phyloP scores from a whole-genome alignment of 129 eudicot species.

The Heracleum sosnowskyi region DNA sequence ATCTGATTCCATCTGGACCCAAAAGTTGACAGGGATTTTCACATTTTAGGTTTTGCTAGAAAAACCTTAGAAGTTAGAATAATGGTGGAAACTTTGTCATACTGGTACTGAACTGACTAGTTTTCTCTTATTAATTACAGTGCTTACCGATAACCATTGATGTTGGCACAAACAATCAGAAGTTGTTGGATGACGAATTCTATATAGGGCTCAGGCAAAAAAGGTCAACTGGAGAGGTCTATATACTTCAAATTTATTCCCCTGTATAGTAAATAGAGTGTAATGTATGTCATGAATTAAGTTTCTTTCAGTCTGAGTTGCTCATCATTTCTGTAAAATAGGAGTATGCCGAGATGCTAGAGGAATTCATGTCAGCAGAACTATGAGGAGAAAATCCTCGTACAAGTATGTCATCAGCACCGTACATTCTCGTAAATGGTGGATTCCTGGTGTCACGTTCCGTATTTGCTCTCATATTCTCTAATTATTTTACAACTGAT shows the following conservation, averaged over 20 bases:
- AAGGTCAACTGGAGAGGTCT: constrained; percentile 74
- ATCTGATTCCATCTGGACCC: background rate
- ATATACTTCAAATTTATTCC: background rate
- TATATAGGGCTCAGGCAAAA: constrained; percentile 82
- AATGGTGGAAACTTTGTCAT: background rate
- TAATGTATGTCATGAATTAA: background rate
- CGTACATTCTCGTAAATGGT: background rate
- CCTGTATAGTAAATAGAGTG: background rate
- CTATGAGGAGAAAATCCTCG: constrained; percentile 83
- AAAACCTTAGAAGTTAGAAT: background rate
- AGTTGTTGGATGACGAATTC: constrained; percentile 70
- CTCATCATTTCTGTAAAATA: constrained; percentile 16
- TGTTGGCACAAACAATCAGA: constrained; percentile 86
- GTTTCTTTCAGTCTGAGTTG: background rate
- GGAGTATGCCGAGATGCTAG: constrained; percentile 85
- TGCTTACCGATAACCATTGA: constrained; percentile 91
- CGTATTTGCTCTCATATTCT: background rate
- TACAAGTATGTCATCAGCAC: constrained; percentile 38
- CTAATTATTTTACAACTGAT: background rate
- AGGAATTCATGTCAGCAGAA: constrained; percentile 83
- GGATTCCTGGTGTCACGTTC: background rate
- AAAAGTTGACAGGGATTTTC: no score
- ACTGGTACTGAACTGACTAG: background rate
- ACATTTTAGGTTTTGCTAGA: background rate
- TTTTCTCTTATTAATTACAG: constrained; percentile 17